These are phyloP conservation scores for Sporothrix inflata DNA, from an alignment of 2,329 filamentous ascomycete species.

Conservation along the genomic window DNA sequence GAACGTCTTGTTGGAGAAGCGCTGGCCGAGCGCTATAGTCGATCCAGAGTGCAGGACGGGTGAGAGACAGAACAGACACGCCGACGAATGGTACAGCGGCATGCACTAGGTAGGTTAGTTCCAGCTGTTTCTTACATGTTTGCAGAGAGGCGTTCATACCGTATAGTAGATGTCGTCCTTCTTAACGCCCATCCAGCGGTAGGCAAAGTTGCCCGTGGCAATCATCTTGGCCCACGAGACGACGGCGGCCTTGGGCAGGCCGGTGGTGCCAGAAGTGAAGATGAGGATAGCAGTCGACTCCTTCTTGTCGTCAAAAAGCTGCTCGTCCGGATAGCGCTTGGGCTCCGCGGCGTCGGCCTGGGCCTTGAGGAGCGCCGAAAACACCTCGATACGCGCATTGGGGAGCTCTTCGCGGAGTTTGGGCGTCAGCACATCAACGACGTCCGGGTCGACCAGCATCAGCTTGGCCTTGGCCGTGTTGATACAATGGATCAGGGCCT, in stretches of 20 bases:
- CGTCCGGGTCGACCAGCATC: constrained; percentile 67
- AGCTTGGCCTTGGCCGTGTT: constrained; percentile 67
- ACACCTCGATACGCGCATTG: constrained; percentile 61
- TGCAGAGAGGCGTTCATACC: constrained; percentile 47
- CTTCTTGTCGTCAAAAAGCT: constrained; percentile 54
- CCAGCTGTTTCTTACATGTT: neutral
- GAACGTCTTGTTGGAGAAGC: constrained; percentile 77
- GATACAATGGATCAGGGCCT: constrained; percentile 74
- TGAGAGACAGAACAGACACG: constrained; percentile 68
- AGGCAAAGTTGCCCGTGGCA: constrained; percentile 56
- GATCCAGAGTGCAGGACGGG: constrained; percentile 62
- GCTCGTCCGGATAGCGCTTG: constrained; percentile 60
- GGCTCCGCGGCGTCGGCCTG: constrained; percentile 57
- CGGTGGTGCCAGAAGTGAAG: constrained; percentile 85
- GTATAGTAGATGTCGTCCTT: constrained; percentile 74
- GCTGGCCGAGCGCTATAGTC: constrained; percentile 72
- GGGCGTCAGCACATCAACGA: constrained; percentile 60
- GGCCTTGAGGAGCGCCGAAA: constrained; percentile 61
- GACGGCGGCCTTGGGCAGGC: constrained; percentile 78
- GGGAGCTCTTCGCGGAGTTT: constrained; percentile 57
- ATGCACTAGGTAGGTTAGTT: constrained; percentile 62
- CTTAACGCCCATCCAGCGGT: constrained; percentile 60
- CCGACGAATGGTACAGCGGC: constrained; percentile 87
- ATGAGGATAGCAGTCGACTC: constrained; percentile 73
- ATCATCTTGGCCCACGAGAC: constrained; percentile 72